phyloP scores from a whole-genome alignment of 495 filamentous ascomycete species.

The Penicillium macrosclerotiorum region DNA sequence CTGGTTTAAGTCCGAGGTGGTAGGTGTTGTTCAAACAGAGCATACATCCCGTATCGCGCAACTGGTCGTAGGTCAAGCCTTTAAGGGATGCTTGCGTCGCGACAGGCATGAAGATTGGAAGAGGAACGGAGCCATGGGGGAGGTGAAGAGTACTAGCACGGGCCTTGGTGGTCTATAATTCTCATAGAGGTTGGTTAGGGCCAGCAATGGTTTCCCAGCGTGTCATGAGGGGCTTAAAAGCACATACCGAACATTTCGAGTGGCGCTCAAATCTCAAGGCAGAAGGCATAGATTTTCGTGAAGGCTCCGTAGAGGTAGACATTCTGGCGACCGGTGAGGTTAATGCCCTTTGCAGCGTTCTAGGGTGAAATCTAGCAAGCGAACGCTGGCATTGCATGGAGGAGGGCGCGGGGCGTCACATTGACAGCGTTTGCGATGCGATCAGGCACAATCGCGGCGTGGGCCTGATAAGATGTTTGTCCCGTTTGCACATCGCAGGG shows the following conservation, averaged over 20 bases:
- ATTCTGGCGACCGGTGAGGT: conserved; percentile 24
- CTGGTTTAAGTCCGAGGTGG: conserved; percentile 91
- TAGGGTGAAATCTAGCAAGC: conserved; percentile 9
- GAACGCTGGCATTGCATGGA: conserved; percentile 21
- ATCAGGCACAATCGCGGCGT: conserved; percentile 16
- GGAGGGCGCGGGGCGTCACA: conserved; percentile 5
- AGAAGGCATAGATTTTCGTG: conserved; percentile 57
- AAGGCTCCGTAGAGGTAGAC: conserved; percentile 30
- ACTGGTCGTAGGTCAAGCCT: conserved; percentile 87
- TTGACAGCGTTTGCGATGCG: conserved; percentile 12
- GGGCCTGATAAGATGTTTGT: conserved; percentile 28
- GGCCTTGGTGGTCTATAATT: conserved; percentile 81
- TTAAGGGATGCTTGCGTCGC: conserved; percentile 97
- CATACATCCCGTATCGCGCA: conserved; percentile 83
- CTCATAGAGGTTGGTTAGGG: not conserved
- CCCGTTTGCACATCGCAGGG: conserved; percentile 28
- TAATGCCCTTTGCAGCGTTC: not conserved
- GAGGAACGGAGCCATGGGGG: conserved; percentile 84
- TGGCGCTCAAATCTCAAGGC: conserved; percentile 81
- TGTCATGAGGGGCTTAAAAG: not conserved
- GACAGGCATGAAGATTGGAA: conserved; percentile 97
- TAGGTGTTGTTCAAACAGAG: conserved; percentile 98
- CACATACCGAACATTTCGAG: conserved; percentile 75
- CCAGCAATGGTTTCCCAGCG: not conserved
- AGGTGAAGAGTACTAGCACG: conserved; percentile 86